A percentile compares a stretch with the other conserved stretches of the same genome.
Evolutionary conservation across 495 filamentous ascomycete genomes (phyloP).

Genomic region (Penicillium taxi): DNA sequence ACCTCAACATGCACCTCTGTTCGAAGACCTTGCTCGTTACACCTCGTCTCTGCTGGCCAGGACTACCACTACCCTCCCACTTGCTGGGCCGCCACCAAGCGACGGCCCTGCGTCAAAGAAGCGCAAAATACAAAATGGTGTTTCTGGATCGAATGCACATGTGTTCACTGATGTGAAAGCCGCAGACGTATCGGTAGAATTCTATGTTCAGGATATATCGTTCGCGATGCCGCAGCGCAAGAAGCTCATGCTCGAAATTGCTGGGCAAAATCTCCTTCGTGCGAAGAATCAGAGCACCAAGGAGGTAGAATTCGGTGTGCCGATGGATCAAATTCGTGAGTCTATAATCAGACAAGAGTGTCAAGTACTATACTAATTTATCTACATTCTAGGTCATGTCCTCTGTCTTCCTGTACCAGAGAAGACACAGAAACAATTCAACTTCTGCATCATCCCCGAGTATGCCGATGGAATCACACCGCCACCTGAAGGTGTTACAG

Average conservation of each 20-base stretch:
- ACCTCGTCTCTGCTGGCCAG: slow-evolving; percentile 38
- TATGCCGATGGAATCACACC: slow-evolving; percentile 48
- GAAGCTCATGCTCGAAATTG: slow-evolving; percentile 76
- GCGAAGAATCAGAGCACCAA: slow-evolving; percentile 58
- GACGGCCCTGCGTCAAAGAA: slow-evolving; percentile 45
- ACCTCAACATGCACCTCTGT: slow-evolving; percentile 35
- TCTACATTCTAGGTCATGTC: slow-evolving; percentile 51
- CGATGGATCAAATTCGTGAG: slow-evolving; percentile 68
- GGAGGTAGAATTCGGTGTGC: slow-evolving; percentile 59
- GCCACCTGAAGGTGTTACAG: slow-evolving; percentile 23
- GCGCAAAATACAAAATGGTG: slow-evolving; percentile 47
- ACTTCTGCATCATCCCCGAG: slow-evolving; percentile 76
- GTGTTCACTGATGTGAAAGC: slow-evolving; percentile 35
- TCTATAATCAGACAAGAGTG: slow-evolving; percentile 7
- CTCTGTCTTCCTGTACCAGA: slow-evolving; percentile 85
- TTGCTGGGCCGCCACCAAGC: slow-evolving; percentile 17
- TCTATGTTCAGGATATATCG: slow-evolving; percentile 63
- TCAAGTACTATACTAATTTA: neutral
- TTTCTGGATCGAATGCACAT: slow-evolving; percentile 31
- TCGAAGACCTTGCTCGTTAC: slow-evolving; percentile 44
- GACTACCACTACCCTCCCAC: slow-evolving; percentile 21
- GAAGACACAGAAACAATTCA: slow-evolving; percentile 78
- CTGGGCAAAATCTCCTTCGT: slow-evolving; percentile 53
- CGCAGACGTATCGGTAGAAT: slow-evolving; percentile 28
- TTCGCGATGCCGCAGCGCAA: slow-evolving; percentile 80